Conservation (phyloP, 148 eudicot genomes). For the Cornus suecica region DNA sequence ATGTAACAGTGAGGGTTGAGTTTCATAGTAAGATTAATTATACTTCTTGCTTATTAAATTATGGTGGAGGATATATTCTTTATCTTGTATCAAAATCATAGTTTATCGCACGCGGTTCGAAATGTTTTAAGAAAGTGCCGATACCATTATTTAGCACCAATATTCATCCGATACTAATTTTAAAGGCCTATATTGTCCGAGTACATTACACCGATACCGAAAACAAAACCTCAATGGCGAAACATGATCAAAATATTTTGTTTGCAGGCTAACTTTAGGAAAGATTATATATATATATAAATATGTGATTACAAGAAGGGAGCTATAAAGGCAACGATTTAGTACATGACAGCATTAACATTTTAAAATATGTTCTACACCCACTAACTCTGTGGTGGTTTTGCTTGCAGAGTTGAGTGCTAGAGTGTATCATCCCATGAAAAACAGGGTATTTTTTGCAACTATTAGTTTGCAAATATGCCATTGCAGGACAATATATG, state of each 20-base stretch:
- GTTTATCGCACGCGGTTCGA: too few relatives aligned
- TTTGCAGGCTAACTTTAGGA: slow-evolving; percentile 17
- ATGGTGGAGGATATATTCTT: slow-evolving; percentile 18
- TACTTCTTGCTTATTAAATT: neutral
- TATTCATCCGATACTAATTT: too few relatives aligned
- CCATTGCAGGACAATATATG: neutral
- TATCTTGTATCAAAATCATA: neutral
- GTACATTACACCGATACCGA: too few relatives aligned
- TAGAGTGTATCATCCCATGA: too few relatives aligned
- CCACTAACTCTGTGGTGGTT: too few relatives aligned
- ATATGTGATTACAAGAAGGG: neutral
- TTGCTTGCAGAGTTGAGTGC: too few relatives aligned
- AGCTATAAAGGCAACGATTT: neutral
- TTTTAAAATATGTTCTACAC: neutral
- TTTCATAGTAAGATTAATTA: neutral
- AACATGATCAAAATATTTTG: neutral
- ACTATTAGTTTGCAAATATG: neutral
- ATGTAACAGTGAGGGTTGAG: neutral
- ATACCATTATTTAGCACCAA: too few relatives aligned
- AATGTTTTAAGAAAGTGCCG: too few relatives aligned
- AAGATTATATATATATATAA: neutral
- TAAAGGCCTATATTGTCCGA: too few relatives aligned
- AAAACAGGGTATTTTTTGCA: neutral
- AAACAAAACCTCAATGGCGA: too few relatives aligned
- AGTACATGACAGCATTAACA: neutral